phyloP scores from a whole-genome alignment of 495 filamentous ascomycete genomes.

The Xylaria castorea region DNA sequence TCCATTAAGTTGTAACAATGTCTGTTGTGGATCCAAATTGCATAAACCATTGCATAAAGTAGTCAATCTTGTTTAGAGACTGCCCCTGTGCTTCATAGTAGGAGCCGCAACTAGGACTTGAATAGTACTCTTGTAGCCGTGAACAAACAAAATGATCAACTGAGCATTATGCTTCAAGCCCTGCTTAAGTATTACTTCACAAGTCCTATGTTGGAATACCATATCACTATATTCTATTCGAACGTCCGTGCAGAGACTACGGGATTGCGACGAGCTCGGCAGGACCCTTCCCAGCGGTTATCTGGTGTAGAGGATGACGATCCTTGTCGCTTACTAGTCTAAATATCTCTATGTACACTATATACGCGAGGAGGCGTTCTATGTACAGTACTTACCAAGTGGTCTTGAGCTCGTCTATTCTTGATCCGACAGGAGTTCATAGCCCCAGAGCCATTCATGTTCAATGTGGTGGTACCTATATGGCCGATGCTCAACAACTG shows the following conservation, averaged over 20 bases:
- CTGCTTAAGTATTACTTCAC: not conserved
- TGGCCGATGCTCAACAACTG: conserved; percentile 7
- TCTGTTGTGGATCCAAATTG: not conserved
- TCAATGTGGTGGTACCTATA: not conserved
- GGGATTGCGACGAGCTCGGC: not conserved
- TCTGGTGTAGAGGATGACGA: not conserved
- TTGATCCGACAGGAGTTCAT: not conserved
- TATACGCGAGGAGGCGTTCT: not conserved
- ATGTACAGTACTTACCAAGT: not conserved
- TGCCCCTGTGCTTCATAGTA: not conserved
- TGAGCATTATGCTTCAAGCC: not conserved
- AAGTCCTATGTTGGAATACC: not conserved
- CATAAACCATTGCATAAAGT: not conserved
- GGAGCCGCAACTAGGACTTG: not conserved
- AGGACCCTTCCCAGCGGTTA: not conserved
- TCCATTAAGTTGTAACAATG: not conserved
- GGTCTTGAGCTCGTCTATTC: not conserved
- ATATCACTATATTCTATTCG: not conserved
- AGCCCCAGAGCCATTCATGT: not conserved
- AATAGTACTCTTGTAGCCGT: not conserved
- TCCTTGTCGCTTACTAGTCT: conserved; percentile 24
- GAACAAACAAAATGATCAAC: not conserved
- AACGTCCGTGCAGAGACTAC: not conserved
- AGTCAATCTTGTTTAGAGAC: not conserved
- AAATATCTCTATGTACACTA: no score